These are phyloP conservation scores for Pyrenula aspistea DNA, from an alignment of 495 filamentous ascomycete genomes.

Conservation along the genomic window DNA sequence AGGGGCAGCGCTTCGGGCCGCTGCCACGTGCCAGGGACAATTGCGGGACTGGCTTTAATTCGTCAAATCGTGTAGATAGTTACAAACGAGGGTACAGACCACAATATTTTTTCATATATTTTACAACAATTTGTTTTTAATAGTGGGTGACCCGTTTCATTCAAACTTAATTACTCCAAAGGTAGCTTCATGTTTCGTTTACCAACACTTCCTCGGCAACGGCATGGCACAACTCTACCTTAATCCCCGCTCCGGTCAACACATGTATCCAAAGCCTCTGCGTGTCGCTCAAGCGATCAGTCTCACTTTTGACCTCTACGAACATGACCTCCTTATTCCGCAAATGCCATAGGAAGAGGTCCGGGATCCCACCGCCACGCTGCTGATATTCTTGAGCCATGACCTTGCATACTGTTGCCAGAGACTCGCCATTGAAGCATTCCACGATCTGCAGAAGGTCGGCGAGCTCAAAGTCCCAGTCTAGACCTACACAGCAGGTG, in stretches of 20 bases:
- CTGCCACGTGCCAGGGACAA: too few relatives aligned
- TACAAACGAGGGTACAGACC: conserved; percentile 37
- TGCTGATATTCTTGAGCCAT: conserved; percentile 89
- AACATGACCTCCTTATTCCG: conserved; percentile 57
- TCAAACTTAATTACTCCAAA: conserved; percentile 2
- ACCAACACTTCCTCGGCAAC: conserved; percentile 57
- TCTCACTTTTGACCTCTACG: conserved; percentile 86
- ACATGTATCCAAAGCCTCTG: conserved; percentile 97
- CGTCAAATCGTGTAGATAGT: conserved; percentile 38
- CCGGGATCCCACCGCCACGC: conserved; percentile 79
- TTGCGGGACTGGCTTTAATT: too few relatives aligned
- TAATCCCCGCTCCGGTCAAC: conserved; percentile 66
- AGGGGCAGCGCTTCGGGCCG: too few relatives aligned
- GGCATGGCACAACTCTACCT: conserved; percentile 81
- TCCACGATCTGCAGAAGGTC: conserved; percentile 72
- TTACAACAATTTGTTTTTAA: conserved; percentile 65
- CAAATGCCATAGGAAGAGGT: conserved; percentile 76
- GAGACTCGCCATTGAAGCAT: conserved; percentile 67
- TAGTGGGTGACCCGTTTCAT: conserved; percentile 28
- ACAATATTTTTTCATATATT: conserved; percentile 45
- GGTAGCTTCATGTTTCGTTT: too few relatives aligned
- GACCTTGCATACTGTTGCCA: conserved; percentile 80
- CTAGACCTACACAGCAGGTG: conserved; percentile 78
- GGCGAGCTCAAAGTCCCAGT: conserved; percentile 77
- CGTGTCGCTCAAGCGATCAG: conserved; percentile 92